A percentile compares a stretch with the other conserved stretches of the same genome.
Conservation (phyloP, 139 green algal species). For the Auxenochlorella pyrenoidosa region DNA sequence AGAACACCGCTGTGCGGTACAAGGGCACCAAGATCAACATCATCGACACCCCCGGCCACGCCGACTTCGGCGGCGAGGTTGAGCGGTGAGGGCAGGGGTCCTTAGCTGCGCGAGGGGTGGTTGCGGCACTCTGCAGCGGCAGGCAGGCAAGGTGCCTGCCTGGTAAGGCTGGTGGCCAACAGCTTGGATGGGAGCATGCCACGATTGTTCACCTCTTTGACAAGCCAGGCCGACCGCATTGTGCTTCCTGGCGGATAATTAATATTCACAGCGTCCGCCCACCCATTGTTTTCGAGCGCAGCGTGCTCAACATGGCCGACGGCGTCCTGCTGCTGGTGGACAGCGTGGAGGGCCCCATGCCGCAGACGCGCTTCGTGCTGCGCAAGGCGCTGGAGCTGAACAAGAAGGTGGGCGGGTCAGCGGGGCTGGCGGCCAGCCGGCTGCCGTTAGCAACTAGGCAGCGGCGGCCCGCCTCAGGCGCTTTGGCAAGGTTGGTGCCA, state of each 20-base stretch:
- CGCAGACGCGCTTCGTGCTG: slow-evolving; percentile 99
- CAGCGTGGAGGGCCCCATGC: slow-evolving; percentile 96
- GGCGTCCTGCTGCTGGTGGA: slow-evolving; percentile 99
- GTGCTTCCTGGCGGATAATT: no score
- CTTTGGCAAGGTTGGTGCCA: no score
- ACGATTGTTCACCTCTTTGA: no score
- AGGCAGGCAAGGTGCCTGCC: no score
- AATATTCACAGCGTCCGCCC: no score
- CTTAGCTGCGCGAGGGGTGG: no score
- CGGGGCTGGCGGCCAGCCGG: slow-evolving; percentile 96
- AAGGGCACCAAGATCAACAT: slow-evolving; percentile 96
- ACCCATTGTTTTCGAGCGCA: not conserved
- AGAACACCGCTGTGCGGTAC: slow-evolving; percentile 96
- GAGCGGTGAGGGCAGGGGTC: slow-evolving; percentile 70
- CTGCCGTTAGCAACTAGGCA: no score
- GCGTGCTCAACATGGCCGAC: slow-evolving; percentile 99
- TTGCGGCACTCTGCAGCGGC: no score
- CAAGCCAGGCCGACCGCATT: no score
- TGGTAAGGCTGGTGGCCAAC: no score
- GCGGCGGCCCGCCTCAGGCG: no score
- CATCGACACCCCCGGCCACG: slow-evolving; percentile 99
- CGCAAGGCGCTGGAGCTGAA: slow-evolving; percentile 95
- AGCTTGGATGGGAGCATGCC: no score
- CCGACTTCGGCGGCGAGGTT: slow-evolving; percentile 99
- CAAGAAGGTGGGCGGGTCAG: slow-evolving; percentile 97